Evolutionary conservation across 345 rosid species (phyloP), one percentile per base, ranked within the genome.

Genomic region (Raphanus raphanistrum): DNA sequence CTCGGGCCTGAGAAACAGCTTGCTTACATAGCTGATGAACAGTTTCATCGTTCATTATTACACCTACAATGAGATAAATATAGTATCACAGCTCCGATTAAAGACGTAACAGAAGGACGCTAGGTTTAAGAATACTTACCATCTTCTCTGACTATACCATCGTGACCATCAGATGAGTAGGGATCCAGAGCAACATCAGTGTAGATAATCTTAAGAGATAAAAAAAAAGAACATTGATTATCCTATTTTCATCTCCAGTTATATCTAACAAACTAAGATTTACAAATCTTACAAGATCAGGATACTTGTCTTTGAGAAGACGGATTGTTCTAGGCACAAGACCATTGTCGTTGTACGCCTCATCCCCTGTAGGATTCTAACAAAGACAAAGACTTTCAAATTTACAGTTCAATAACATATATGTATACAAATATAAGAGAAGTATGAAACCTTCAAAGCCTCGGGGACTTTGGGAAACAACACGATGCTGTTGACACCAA

Each of bases 381-480:
- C n/a, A n/a, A n/a, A n/a, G n/a, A n/a, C n/a, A n/a, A n/a, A n/a
- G n/a, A n/a, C n/a, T n/a, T n/a, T n/a, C n/a, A n/a, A n/a, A n/a
- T n/a, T n/a, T n/a, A n/a, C 25, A 73, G 3, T 4, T 26, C 55
- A 48, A 10, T 28, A 15, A 32, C 25, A 13, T 29, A 13, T 29
- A 15, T 45, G 8, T 59, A 45, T 2, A 1, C 0, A 62, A 12
- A 29, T 27, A 21, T 52, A 71, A 27, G 65, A 71, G 59, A 77
- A 82, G 28, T 29, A 28, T 21, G 67, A 80, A 77, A 89, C 98
- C 98, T 94, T 94, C 72, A 94, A 70, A 71, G 88, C 97, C 82
- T 94, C 98, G 0, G 98, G 98, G 76, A 94, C 91, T 89, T 94
- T 94, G 70, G 98, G 98, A 79, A 94, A 92, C 74, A 94, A 80